phyloP scores from a whole-genome alignment of 2,329 filamentous ascomycete species.

The Fusarium sp. region DNA sequence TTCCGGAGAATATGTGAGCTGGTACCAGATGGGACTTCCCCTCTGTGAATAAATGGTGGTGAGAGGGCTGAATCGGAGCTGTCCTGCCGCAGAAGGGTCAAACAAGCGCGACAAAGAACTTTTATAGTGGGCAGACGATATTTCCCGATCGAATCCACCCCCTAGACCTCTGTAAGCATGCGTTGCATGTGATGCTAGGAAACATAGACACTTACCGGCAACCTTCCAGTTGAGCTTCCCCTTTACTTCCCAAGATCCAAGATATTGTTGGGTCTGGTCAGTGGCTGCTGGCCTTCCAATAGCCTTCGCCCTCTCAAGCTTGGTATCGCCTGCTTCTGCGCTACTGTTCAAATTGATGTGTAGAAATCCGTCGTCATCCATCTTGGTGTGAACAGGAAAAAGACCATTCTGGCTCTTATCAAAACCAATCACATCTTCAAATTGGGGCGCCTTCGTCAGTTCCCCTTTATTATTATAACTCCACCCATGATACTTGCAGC shows the following conservation, averaged over 20 bases:
- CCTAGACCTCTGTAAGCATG: neutral
- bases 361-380: neutral
- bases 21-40: neutral
- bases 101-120: neutral
- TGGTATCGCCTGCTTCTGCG: neutral
- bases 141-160: accelerated
- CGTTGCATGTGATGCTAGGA: neutral
- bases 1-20: neutral
- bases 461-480: neutral
- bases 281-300: neutral
- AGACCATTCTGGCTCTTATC: neutral
- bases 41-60: neutral
- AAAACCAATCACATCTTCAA: neutral
- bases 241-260: neutral
- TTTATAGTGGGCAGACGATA: neutral
- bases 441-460: neutral
- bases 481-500: neutral
- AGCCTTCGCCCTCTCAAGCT: accelerated
- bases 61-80: neutral
- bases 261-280: neutral
- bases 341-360: neutral
- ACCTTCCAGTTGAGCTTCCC: neutral
- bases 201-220: neutral
- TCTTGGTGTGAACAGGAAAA: neutral
- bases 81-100: accelerated